Evolutionary conservation across 75 land plant genomes (phyloP).

Genomic region (Pinus tabuliformis): DNA sequence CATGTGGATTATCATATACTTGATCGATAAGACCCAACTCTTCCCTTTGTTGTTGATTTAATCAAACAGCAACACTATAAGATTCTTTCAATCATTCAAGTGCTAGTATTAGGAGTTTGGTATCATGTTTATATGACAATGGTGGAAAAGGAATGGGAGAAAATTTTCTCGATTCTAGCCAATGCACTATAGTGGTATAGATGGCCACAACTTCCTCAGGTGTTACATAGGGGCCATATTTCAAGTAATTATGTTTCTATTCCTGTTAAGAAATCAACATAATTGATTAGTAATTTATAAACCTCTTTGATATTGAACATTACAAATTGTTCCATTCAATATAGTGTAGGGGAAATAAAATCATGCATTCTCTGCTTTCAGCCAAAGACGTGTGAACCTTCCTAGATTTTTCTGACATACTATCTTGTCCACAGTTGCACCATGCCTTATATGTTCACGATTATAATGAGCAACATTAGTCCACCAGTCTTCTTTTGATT

Average conservation of each 20-base stretch:
- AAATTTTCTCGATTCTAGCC: constrained; percentile 98
- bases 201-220: constrained; percentile 99
- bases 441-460: constrained; percentile 95
- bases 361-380: constrained; percentile 90
- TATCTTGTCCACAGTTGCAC: constrained; percentile 98
- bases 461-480: constrained; percentile 99
- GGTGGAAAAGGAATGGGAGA: constrained; percentile 99
- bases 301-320: not conserved
- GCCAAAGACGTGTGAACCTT: constrained; percentile 91
- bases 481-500: constrained; percentile 99
- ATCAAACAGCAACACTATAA: constrained; percentile 97
- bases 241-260: constrained; percentile 96
- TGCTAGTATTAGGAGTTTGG: constrained; percentile 95
- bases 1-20: constrained; percentile 99
- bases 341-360: constrained; percentile 1
- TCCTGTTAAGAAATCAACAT: constrained; percentile 41
- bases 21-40: constrained; percentile 98
- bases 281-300: not conserved
- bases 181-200: constrained; percentile 96
- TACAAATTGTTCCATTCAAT: not conserved
- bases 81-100: constrained; percentile 96
- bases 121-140: constrained; percentile 97
- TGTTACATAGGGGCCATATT: constrained; percentile 98
- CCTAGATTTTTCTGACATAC: constrained; percentile 98
- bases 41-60: constrained; percentile 96